These are phyloP conservation scores for Phytophthora litchii DNA, from an alignment of 352 stramenopile genomes.

Conservation along the genomic window DNA sequence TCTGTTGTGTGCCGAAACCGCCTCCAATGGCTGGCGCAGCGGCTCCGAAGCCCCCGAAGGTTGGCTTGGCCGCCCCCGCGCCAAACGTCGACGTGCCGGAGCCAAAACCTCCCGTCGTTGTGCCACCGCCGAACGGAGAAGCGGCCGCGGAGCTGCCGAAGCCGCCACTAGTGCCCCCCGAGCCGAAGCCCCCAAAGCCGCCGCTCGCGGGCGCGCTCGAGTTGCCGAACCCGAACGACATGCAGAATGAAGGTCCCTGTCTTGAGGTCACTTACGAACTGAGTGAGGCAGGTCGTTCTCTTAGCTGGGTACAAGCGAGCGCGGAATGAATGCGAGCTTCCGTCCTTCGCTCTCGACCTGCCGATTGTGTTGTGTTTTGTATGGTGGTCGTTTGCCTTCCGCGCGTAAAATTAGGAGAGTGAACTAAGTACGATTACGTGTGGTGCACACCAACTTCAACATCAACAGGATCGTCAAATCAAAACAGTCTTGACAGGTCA, in stretches of 20 bases:
- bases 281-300: conserved; percentile 1
- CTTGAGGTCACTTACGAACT: conserved; percentile 9
- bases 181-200: conserved; percentile 57
- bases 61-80: conserved; percentile 31
- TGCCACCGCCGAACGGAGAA: conserved; percentile 56
- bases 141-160: conserved; percentile 49
- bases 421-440: conserved; percentile 10
- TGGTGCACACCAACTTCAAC: conserved; percentile 28
- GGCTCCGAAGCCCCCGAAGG: conserved; percentile 47
- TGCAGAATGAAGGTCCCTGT: conserved; percentile 33
- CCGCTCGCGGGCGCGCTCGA: conserved; percentile 41
- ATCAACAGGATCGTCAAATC: too few relatives aligned
- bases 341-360: conserved; percentile 14
- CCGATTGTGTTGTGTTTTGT: conserved; percentile 35
- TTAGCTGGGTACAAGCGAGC: conserved; percentile 7
- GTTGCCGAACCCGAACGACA: conserved; percentile 65
- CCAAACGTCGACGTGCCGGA: conserved; percentile 54
- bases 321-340: conserved; percentile 7
- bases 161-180: conserved; percentile 33
- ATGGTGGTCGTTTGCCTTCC: conserved; percentile 13
- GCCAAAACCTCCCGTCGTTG: conserved; percentile 32
- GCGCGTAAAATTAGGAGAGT: conserved; percentile 11
- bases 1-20: conserved; percentile 32
- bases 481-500: too few relatives aligned
- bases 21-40: conserved; percentile 12